Conservation (phyloP, 495 filamentous ascomycete genomes). For the Aspergillus kassunensis region DNA sequence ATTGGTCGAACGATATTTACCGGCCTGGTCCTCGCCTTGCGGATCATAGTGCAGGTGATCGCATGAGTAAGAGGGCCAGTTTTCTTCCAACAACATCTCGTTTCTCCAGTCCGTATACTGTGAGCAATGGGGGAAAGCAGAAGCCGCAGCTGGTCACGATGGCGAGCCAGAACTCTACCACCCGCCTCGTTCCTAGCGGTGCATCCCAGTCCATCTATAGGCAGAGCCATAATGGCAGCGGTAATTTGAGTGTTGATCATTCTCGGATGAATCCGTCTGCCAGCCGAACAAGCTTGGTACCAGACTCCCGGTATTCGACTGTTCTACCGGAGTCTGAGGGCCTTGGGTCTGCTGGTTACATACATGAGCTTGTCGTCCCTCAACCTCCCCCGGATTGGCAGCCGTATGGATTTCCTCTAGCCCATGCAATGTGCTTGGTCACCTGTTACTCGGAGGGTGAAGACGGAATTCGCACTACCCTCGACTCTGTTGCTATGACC, state of each 20-base stretch:
- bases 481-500: slow-evolving; percentile 95
- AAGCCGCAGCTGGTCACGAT: slow-evolving; percentile 77
- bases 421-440: slow-evolving; percentile 88
- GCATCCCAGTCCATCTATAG: slow-evolving; percentile 61
- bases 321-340: slow-evolving; percentile 62
- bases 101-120: slow-evolving; percentile 89
- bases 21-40: slow-evolving; percentile 75
- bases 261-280: slow-evolving; percentile 36
- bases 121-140: slow-evolving; percentile 51
- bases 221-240: slow-evolving; percentile 65
- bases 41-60: slow-evolving; percentile 61
- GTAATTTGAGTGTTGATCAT: slow-evolving; percentile 45
- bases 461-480: slow-evolving; percentile 84
- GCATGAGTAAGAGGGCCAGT: slow-evolving; percentile 75
- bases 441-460: slow-evolving; percentile 98
- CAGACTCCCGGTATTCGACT: slow-evolving; percentile 48
- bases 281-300: slow-evolving; percentile 52
- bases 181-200: slow-evolving; percentile 64
- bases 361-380: slow-evolving; percentile 92
- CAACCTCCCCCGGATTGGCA: slow-evolving; percentile 98
- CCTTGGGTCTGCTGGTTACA: slow-evolving; percentile 84
- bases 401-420: slow-evolving; percentile 91
- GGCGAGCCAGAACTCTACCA: slow-evolving; percentile 82
- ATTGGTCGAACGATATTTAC: slow-evolving; percentile 98
- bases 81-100: slow-evolving; percentile 79